These are phyloP conservation scores for Dendrostoma leiphaemia DNA, from an alignment of 2,329 filamentous ascomycete genomes.

Conservation along the genomic window DNA sequence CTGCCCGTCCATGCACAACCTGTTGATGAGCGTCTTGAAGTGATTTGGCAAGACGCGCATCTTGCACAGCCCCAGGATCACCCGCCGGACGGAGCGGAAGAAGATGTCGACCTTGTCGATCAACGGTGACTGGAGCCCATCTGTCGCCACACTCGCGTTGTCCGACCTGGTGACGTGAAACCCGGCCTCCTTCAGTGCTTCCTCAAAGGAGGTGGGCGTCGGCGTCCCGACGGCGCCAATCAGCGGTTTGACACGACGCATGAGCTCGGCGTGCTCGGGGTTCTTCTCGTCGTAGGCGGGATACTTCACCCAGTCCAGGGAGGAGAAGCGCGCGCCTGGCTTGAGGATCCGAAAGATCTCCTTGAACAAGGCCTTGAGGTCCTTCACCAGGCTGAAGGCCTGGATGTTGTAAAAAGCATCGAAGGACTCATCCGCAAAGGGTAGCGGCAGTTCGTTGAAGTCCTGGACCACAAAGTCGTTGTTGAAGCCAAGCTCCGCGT, in stretches of 20 bases:
- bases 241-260: slow-evolving; percentile 53
- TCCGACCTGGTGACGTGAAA: slow-evolving; percentile 47
- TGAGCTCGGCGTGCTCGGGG: slow-evolving; percentile 46
- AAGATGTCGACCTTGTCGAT: slow-evolving; percentile 55
- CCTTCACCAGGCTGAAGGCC: slow-evolving; percentile 52
- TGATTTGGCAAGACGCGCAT: slow-evolving; percentile 45
- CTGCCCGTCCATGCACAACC: slow-evolving; percentile 50
- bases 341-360: slow-evolving; percentile 49
- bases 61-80: slow-evolving; percentile 47
- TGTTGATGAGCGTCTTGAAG: slow-evolving; percentile 52
- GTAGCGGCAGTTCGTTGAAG: slow-evolving; percentile 50
- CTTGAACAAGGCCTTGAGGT: slow-evolving; percentile 42
- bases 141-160: slow-evolving; percentile 44
- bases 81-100: slow-evolving; percentile 48
- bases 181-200: slow-evolving; percentile 43
- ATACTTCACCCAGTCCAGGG: slow-evolving; percentile 53
- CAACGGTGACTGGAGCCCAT: slow-evolving; percentile 48
- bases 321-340: slow-evolving; percentile 47
- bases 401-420: slow-evolving; percentile 58
- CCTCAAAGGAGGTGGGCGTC: slow-evolving; percentile 45
- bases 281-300: slow-evolving; percentile 46
- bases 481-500: slow-evolving; percentile 38
- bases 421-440: slow-evolving; percentile 46
- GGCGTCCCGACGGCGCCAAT: slow-evolving; percentile 55
- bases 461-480: slow-evolving; percentile 50